Evolutionary conservation across 2,329 filamentous ascomycete species (phyloP).

Genomic region (Fusarium begoniae): DNA sequence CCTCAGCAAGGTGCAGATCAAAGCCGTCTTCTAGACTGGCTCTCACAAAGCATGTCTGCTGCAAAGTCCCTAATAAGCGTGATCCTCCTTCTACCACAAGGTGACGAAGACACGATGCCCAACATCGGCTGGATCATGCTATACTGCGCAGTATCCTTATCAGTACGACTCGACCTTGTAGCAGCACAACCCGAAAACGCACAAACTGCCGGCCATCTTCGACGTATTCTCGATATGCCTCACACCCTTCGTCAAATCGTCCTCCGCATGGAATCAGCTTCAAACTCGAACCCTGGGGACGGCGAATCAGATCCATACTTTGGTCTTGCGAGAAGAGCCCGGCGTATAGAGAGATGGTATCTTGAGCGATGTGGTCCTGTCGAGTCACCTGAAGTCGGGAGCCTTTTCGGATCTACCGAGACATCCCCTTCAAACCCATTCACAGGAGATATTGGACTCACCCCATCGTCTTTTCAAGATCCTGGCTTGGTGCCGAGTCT

Average conservation of each 20-base stretch:
- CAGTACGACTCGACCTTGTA: constrained; percentile 45
- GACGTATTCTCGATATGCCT: constrained; percentile 43
- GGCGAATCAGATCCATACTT: constrained; percentile 39
- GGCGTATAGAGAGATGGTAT: constrained; percentile 38
- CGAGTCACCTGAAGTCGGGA: constrained; percentile 25
- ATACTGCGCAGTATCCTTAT: constrained; percentile 44
- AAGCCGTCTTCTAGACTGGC: constrained; percentile 37
- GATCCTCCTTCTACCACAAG: constrained; percentile 40
- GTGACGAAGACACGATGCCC: constrained; percentile 42
- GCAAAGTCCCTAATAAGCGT: constrained; percentile 45
- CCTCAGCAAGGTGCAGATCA: constrained; percentile 24
- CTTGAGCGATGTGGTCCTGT: constrained; percentile 19
- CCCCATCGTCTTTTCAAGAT: constrained; percentile 13
- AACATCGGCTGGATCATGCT: constrained; percentile 47
- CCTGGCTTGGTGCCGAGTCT: constrained; percentile 21
- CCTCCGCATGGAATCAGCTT: constrained; percentile 41
- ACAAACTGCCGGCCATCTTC: constrained; percentile 40
- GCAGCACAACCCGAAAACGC: constrained; percentile 39
- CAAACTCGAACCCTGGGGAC: constrained; percentile 2
- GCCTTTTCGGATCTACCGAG: constrained; percentile 25
- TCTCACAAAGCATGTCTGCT: constrained; percentile 45
- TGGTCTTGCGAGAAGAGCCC: constrained; percentile 33
- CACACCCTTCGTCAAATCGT: constrained; percentile 44
- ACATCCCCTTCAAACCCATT: constrained; percentile 21
- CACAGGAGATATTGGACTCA: constrained; percentile 8